Evolutionary conservation across 2,329 filamentous ascomycete species (phyloP).

Genomic region (Venturia oleaginea): DNA sequence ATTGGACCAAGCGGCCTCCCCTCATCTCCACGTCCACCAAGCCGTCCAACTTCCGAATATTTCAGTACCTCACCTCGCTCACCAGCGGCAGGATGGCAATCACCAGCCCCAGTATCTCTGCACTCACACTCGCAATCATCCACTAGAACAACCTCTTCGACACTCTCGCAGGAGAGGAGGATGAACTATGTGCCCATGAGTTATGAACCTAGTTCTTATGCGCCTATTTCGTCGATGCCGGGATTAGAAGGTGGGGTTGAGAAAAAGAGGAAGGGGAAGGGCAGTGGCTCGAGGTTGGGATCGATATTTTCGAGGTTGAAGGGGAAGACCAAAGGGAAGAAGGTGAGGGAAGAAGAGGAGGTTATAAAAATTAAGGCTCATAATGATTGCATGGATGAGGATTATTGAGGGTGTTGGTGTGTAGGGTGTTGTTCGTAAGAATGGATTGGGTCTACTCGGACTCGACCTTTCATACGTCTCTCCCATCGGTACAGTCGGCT

Average conservation of each 20-base stretch:
- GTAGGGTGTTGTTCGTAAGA: neutral
- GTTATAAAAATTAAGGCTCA: neutral
- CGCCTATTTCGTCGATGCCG: neutral
- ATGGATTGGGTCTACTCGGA: no score
- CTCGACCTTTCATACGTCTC: neutral
- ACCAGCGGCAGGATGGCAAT: neutral
- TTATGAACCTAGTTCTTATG: neutral
- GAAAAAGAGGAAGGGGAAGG: neutral
- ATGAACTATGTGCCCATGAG: neutral
- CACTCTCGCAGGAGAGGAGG: neutral
- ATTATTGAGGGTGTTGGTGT: neutral
- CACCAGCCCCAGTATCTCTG: neutral
- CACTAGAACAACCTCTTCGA: neutral
- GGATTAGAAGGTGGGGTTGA: neutral
- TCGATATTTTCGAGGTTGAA: neutral
- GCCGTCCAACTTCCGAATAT: neutral
- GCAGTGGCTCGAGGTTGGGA: neutral
- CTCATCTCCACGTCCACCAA: neutral
- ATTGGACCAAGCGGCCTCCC: neutral
- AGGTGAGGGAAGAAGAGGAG: neutral
- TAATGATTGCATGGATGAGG: conserved; percentile 1
- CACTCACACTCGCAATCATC: neutral
- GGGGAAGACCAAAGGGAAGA: neutral
- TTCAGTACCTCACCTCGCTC: neutral
- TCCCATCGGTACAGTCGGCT: neutral